Percentiles rank a stretch among this genome's conserved stretches.
phyloP scores from a whole-genome alignment of 441 rosid species.

The Lepidium campestre region DNA sequence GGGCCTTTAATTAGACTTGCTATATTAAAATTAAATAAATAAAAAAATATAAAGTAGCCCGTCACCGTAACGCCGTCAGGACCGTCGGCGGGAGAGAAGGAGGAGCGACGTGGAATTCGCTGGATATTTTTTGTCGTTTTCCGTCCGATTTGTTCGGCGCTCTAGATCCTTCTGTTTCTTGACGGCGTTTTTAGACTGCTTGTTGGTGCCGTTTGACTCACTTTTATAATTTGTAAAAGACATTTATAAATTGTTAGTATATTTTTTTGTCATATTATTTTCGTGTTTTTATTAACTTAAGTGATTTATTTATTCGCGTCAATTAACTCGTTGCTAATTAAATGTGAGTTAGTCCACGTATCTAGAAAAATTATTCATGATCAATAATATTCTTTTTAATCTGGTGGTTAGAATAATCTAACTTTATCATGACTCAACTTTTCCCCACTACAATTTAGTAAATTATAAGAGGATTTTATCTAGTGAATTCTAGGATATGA shows the following conservation, averaged over 20 bases:
- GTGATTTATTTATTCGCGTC: background rate
- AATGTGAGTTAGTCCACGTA: background rate
- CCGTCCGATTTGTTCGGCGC: conserved; percentile 27
- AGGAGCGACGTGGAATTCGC: conserved; percentile 23
- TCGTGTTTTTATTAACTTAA: background rate
- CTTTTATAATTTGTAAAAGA: background rate
- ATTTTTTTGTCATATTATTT: background rate
- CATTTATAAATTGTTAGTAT: background rate
- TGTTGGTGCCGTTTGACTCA: conserved; percentile 16
- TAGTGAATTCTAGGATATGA: no score
- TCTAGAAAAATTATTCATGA: background rate
- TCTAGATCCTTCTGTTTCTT: conserved; percentile 24
- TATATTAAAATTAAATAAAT: background rate
- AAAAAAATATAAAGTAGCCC: background rate
- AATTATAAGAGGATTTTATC: no score
- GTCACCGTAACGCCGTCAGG: conserved; percentile 27
- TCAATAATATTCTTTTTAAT: no score
- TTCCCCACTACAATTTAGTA: no score
- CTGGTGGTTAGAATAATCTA: no score
- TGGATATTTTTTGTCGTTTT: conserved; percentile 27
- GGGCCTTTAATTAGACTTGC: conserved; percentile 8
- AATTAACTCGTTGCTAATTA: background rate
- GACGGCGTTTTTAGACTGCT: conserved; percentile 16
- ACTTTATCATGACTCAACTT: no score
- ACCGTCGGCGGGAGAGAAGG: conserved; percentile 27